phyloP scores from a whole-genome alignment of 108 stramenopile species.

The Cyclostephanos tholiformis region DNA sequence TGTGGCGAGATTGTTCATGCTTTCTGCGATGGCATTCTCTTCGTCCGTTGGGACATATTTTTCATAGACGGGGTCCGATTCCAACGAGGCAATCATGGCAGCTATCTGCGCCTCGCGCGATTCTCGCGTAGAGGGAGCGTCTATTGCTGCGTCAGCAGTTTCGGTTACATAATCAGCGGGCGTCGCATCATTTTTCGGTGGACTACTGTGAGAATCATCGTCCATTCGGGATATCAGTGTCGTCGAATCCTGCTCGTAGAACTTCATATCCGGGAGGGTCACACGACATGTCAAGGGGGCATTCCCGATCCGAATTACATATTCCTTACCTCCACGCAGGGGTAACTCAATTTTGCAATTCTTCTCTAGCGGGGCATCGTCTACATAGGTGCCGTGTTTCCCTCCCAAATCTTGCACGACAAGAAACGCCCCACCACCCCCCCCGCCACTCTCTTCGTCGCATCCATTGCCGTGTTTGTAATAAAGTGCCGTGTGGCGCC shows the following conservation, averaged over 20 bases:
- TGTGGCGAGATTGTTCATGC: background rate
- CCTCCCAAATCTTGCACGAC: slow-evolving; percentile 69
- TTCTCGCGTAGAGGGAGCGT: slow-evolving; percentile 62
- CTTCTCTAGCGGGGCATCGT: slow-evolving; percentile 42
- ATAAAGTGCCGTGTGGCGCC: slow-evolving; percentile 64
- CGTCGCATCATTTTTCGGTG: background rate
- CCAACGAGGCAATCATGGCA: slow-evolving; percentile 82
- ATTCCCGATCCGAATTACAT: slow-evolving; percentile 38
- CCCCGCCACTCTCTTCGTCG: background rate
- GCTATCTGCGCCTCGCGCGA: slow-evolving; percentile 83
- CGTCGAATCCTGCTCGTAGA: slow-evolving; percentile 6
- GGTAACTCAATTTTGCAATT: slow-evolving; percentile 43
- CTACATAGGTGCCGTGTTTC: slow-evolving; percentile 66
- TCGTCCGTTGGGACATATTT: slow-evolving; percentile 41
- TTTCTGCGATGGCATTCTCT: slow-evolving; percentile 17
- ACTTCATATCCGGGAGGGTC: background rate
- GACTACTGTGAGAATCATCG: slow-evolving; percentile 3
- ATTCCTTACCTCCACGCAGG: slow-evolving; percentile 1
- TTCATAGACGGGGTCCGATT: slow-evolving; percentile 64
- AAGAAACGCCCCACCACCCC: slow-evolving; percentile 7
- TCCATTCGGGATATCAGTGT: background rate
- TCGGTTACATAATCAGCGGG: background rate
- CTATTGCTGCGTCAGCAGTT: slow-evolving; percentile 1
- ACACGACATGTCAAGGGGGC: slow-evolving; percentile 35
- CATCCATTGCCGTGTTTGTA: slow-evolving; percentile 24